Evolutionary conservation across 192 early-diverging fungal genomes (phyloP), one percentile per base, ranked within the genome.

Genomic region (Blastocladiella britannica): DNA sequence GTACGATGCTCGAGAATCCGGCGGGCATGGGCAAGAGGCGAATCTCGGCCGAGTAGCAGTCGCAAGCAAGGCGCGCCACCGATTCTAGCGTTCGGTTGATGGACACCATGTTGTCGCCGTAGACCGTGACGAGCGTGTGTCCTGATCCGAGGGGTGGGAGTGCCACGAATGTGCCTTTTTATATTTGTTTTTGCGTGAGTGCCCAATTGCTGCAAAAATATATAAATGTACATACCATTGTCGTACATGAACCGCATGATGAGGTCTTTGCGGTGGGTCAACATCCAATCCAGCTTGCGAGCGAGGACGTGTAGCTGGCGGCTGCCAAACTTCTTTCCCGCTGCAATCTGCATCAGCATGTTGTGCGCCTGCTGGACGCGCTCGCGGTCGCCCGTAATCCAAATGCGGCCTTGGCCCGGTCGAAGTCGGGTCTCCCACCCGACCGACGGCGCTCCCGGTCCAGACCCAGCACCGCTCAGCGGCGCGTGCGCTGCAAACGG

Each of bases 241-340:
- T 89, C 84, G 29, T 66, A 63, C 82, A 86, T 84, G 57, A 89
- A 83, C 58, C 75, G 68, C 20, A 66, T 62, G 7, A 89, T 58
- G 31, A 78, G 67, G 53, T 82, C 76, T 29, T 73, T 77, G 28
- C 78, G 63, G 57, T 77, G 72, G 15, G 76, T 67, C 25, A 82
- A 63, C 62, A 89, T 70, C 85, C 85, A 89, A 60, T 89, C 87
- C 60, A 86, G 60, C 58, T 89, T 89, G 26, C 83, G 73, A 7
- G 80, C 60, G 2, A 65, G 58, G 58, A 65, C 60, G 54, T 65
- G 60, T 26, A 72, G 63, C 7, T 60, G 55, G 20, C 58, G 60
- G 3, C 60, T 57, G 23, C 53, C 61, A 12, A 58, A 67, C 22
- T 53, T 26, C 52, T 74, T 72, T 61, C 66, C 56, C 53, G 62